These are phyloP conservation scores for Botrytis hyacinthi DNA, from an alignment of 2,329 filamentous ascomycete species.

Conservation along the genomic window DNA sequence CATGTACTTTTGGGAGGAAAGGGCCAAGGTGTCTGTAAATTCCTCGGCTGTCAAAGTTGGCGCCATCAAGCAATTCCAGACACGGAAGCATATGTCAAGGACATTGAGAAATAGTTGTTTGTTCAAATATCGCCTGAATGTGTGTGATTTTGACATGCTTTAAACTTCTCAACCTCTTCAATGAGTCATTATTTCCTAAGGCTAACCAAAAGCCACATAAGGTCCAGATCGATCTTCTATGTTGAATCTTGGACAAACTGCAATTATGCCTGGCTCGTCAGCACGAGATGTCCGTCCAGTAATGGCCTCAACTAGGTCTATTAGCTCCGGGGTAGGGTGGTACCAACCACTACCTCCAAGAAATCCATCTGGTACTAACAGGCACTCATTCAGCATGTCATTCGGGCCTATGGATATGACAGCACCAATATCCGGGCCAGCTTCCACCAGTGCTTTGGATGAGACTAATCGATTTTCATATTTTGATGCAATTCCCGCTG, in stretches of 20 bases:
- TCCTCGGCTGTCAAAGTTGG: neutral
- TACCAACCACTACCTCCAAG: neutral
- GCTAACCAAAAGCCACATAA: constrained; percentile 4
- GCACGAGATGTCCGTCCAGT: neutral
- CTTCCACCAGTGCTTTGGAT: constrained; percentile 7
- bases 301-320: neutral
- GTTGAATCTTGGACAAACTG: neutral
- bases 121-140: neutral
- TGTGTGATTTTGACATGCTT: neutral
- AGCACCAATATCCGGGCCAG: constrained; percentile 1
- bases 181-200: neutral
- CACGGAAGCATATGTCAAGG: neutral
- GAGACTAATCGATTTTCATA: constrained; percentile 6
- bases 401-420: neutral
- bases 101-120: neutral
- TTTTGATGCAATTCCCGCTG: neutral
- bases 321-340: neutral
- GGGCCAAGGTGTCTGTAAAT: neutral
- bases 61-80: neutral
- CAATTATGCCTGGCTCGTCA: neutral
- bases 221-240: neutral
- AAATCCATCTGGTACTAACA: neutral
- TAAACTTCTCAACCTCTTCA: neutral
- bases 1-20: neutral
- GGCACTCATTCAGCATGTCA: neutral